These are phyloP conservation scores for Quercus alba DNA, from an alignment of 306 rosid species.

Conservation along the genomic window DNA sequence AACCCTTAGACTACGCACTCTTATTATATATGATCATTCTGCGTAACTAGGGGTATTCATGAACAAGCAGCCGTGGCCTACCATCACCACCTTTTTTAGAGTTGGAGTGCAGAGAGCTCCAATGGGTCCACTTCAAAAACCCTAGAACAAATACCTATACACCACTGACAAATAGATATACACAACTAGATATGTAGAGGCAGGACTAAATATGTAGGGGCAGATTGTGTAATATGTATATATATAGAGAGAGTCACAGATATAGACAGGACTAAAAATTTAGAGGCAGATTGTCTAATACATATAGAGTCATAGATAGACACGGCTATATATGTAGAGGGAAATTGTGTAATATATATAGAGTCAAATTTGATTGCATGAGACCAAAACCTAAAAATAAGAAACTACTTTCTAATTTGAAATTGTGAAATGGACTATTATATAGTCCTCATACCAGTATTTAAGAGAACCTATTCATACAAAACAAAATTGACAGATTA, in stretches of 20 bases:
- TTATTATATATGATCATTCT: background rate
- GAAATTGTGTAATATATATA: background rate
- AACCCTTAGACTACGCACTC: slow-evolving; percentile 34
- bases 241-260: no score
- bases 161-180: background rate
- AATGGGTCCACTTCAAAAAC: background rate
- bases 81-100: slow-evolving; percentile 50
- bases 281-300: no score
- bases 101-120: slow-evolving; percentile 57
- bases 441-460: no score
- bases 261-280: no score
- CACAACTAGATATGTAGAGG: background rate
- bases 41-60: slow-evolving; percentile 46
- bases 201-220: no score
- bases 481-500: no score
- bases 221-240: no score
- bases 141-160: background rate
- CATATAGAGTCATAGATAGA: background rate
- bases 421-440: no score
- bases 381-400: no score
- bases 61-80: slow-evolving; percentile 58
- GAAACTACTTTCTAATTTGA: no score
- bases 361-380: no score
- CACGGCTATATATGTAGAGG: background rate
- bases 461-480: no score